A percentile compares a stretch with the other conserved stretches of the same genome.
Evolutionary conservation across 257 asterid species (phyloP).

Genomic region (Jacaranda copaia): DNA sequence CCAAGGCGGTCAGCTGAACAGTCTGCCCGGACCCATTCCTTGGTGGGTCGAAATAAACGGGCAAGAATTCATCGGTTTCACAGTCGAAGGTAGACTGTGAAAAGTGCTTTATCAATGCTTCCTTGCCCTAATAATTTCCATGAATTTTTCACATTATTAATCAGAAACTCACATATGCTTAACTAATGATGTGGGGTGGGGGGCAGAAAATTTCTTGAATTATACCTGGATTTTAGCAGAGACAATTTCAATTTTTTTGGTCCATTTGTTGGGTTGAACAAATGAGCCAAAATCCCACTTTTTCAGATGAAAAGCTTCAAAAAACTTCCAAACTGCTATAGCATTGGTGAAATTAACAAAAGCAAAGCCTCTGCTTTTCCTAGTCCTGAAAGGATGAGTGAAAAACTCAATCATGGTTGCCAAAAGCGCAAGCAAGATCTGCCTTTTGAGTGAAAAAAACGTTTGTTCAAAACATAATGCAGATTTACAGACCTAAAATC

Average conservation of each 20-base stretch:
- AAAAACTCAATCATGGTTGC: neutral
- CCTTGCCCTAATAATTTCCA: slow-evolving; percentile 59
- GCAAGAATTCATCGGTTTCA: slow-evolving; percentile 56
- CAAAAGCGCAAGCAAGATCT: neutral
- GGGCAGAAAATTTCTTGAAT: too few species aligned
- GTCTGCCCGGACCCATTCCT: slow-evolving; percentile 63
- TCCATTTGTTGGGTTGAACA: slow-evolving; percentile 16
- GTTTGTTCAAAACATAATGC: neutral
- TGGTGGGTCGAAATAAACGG: slow-evolving; percentile 56
- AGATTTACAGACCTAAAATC: slow-evolving; percentile 56
- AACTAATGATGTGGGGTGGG: too few species aligned
- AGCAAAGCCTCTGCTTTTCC: slow-evolving; percentile 66
- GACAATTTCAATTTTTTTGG: slow-evolving; percentile 48
- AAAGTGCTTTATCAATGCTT: slow-evolving; percentile 47
- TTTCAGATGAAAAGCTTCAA: slow-evolving; percentile 31
- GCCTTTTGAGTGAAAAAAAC: neutral
- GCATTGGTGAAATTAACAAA: slow-evolving; percentile 69
- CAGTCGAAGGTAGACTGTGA: slow-evolving; percentile 49
- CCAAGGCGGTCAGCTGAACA: slow-evolving; percentile 44
- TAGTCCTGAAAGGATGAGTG: slow-evolving; percentile 38
- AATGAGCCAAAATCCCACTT: slow-evolving; percentile 35
- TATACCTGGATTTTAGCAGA: slow-evolving; percentile 68
- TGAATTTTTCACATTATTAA: neutral
- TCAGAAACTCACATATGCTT: too few species aligned
- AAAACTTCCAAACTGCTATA: slow-evolving; percentile 49